Evolutionary conservation across 2,329 filamentous ascomycete species (phyloP).

Genomic region (Colletotrichum magnum): DNA sequence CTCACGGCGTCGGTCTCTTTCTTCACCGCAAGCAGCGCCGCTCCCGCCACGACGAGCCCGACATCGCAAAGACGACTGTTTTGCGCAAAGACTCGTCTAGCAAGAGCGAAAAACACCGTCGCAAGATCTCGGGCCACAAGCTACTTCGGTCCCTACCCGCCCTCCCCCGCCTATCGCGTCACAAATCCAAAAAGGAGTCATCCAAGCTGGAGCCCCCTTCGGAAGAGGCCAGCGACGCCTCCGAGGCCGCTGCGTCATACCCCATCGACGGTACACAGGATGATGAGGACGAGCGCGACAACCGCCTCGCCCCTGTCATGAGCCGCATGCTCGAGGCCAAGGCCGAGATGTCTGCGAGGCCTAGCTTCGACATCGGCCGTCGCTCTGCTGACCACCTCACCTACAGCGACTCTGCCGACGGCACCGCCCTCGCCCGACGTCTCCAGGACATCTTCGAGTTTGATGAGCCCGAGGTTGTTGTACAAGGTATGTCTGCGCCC

Average conservation of each 20-base stretch:
- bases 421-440: constrained; percentile 75
- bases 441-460: constrained; percentile 91
- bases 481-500: constrained; percentile 72
- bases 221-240: constrained; percentile 49
- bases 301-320: constrained; percentile 78
- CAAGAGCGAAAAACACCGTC: constrained; percentile 63
- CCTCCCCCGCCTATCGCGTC: constrained; percentile 62
- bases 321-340: constrained; percentile 83
- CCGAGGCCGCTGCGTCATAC: constrained; percentile 41
- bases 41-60: constrained; percentile 44
- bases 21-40: constrained; percentile 57
- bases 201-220: constrained; percentile 56
- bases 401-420: constrained; percentile 51
- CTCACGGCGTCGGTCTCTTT: constrained; percentile 15
- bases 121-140: constrained; percentile 69
- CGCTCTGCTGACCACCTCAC: constrained; percentile 56
- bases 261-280: constrained; percentile 37
- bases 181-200: constrained; percentile 59
- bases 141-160: constrained; percentile 76
- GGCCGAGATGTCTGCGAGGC: constrained; percentile 72
- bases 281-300: constrained; percentile 49
- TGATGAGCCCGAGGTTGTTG: constrained; percentile 84
- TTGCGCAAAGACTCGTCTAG: constrained; percentile 50
- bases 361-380: constrained; percentile 69
- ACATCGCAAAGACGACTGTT: constrained; percentile 49